Base-by-base conservation (phyloP, 371 early-diverging fungal species). In the Coemansia sp. region DNA sequence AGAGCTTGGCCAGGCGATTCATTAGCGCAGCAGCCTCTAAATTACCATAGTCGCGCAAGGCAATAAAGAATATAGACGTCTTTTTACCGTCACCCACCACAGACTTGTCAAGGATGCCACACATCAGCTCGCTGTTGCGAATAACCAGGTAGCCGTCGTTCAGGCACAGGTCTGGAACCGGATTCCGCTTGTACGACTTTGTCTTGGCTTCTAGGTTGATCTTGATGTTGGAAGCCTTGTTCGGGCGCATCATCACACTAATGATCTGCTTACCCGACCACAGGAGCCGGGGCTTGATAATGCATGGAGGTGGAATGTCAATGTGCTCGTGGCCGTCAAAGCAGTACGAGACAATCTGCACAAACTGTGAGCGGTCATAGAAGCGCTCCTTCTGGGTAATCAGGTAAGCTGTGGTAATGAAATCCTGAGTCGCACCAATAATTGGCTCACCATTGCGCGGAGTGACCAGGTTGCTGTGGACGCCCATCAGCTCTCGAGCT, bases 391-490 rank as follows among this genome's bases (percentile, higher is more conserved):
- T 92, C 71, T 89, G 84, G 6, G 99, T 94, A 51, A 99, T 80
- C 56, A 99, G 82, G 75, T 95, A 99, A 8, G 94, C 85, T 1
- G 95, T 95, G 4, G 99, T 99, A 69, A 99, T 95, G 84, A 99
- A 99, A 89, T 99, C 99, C 82, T 99, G 99, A 27, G 96, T 99
- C 34, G 98, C 97, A 21, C 98, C 99, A 84, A 99, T 95, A 50
- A 99, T 81, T 1, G 98, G 99, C 80, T 99, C 95, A 59, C 99
- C 98, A 86, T 97, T 96, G 78, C 98, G 89, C 8, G 99, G 98
- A 0, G 99, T 99, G 3, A 98, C 94, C 68, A 99, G 82, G 74
- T 99, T 99, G 76, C 97, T 92, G 70, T 95, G 94, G 66, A 95
- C 86, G 72, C 98, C 97, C 98, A 99, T 98, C 64, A 99, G 82